Evolutionary conservation across 1,284 basidiomycete species (phyloP).

Genomic region (Boletus semigastroideus): DNA sequence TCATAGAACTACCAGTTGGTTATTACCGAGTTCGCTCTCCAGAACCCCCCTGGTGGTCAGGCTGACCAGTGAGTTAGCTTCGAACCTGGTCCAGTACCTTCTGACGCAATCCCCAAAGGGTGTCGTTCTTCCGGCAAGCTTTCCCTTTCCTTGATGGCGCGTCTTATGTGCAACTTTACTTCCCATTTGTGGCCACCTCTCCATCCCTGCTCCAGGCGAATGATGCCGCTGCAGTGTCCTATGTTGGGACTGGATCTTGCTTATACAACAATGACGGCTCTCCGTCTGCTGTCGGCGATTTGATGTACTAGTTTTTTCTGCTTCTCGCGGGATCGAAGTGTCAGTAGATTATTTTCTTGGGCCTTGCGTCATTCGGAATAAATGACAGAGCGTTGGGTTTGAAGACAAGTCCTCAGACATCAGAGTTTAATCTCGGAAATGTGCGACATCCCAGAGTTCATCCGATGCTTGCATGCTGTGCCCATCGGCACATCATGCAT

Average conservation of each 20-base stretch:
- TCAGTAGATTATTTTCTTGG: too few relatives aligned
- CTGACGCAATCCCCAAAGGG: slow-evolving; percentile 22
- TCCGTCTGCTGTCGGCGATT: slow-evolving; percentile 22
- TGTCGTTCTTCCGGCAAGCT: slow-evolving; percentile 33
- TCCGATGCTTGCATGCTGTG: too few relatives aligned
- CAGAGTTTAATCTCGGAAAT: too few relatives aligned
- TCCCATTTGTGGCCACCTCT: slow-evolving; percentile 36
- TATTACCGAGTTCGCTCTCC: slow-evolving; percentile 35
- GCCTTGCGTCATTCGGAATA: too few relatives aligned
- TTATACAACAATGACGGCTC: slow-evolving; percentile 28
- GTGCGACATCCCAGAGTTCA: too few relatives aligned
- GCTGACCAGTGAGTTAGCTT: slow-evolving; percentile 30
- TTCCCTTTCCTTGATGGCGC: slow-evolving; percentile 33
- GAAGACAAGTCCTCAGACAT: too few relatives aligned
- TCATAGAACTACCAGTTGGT: slow-evolving; percentile 20
- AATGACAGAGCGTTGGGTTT: too few relatives aligned
- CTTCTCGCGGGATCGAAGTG: not conserved
- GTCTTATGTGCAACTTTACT: slow-evolving; percentile 34
- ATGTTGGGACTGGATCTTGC: slow-evolving; percentile 30
- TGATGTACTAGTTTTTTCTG: slow-evolving; percentile 17
- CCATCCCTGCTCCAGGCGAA: slow-evolving; percentile 23
- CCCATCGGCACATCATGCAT: too few relatives aligned
- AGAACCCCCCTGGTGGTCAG: slow-evolving; percentile 34
- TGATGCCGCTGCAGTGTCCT: slow-evolving; percentile 8
- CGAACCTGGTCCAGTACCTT: not conserved